Base-by-base conservation (phyloP, 148 eudicot species). In the Rhododendron henanense region DNA sequence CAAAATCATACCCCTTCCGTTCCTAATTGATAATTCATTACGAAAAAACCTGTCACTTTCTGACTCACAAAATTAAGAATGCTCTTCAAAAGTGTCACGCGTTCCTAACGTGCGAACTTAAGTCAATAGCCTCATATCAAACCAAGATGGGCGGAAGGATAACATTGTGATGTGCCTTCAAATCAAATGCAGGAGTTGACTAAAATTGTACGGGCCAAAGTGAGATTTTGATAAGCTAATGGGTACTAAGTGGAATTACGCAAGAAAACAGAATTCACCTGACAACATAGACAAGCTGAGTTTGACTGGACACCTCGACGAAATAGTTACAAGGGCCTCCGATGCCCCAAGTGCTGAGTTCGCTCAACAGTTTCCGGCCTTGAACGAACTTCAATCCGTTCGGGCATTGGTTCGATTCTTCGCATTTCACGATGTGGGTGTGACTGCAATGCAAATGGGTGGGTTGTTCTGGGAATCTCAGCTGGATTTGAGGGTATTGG, bases 311-410 rank as follows among this genome's bases (percentile, higher is more conserved):
- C 37, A 81, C 84, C 41, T 81, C 31, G 10, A 81, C 84, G 45
- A 81, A 81, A 59, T 59, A 45, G 28, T 37, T 81, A 37, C 84
- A 81, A 57, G 73, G 84, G 71, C 84, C 84, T 57, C 84, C 84
- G 41, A 81, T 81, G 84, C 47, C 84, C 84, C 84, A 81, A 19
- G 84, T 81, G 71, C 71, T 31, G 50, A 81, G 84, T 15, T 57
- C 84, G 39, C 84, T 57, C 14, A 81, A 37, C 61, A 23, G 45
- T 23, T 81, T 81, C 73, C 18, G 28, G 71, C 84, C 71, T 19
- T 31, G 50, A 57, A 81, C 25, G 7, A 81, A 33, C 55, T 57
- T 81, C 84, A 81, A 35, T 9, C 28, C 83, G 47, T 55, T 81
- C 19, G 35, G 33, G 69, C n/a, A 0, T 18, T 33, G 84, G 71